A percentile compares a stretch with the other conserved stretches of the same genome.
Conservation (phyloP, 345 rosid species). For the Camelina hispida region DNA sequence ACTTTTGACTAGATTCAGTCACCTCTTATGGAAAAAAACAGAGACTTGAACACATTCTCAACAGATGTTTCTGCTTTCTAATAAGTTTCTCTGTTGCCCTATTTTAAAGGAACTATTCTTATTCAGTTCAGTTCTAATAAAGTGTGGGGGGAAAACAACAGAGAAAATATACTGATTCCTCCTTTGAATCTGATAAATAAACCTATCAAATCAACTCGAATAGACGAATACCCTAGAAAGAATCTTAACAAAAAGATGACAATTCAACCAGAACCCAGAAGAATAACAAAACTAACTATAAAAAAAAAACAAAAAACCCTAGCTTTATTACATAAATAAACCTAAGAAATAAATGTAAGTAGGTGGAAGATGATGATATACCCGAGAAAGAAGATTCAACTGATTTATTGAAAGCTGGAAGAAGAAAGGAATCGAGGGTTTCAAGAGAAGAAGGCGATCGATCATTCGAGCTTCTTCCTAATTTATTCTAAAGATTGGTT, state of each 20-base stretch:
- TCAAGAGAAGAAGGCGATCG: slow-evolving; percentile 27
- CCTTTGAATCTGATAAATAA: slow-evolving; percentile 29
- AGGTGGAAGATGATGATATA: neutral
- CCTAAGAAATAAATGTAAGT: slow-evolving; percentile 6
- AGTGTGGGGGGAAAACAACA: neutral
- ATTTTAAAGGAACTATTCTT: slow-evolving; percentile 19
- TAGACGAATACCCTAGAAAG: slow-evolving; percentile 12
- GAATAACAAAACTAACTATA: neutral
- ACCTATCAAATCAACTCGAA: slow-evolving; percentile 19
- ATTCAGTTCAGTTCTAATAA: slow-evolving; percentile 3
- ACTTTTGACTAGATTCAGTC: slow-evolving; percentile 45
- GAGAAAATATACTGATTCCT: slow-evolving; percentile 8
- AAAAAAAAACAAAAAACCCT: neutral
- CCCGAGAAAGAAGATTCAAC: slow-evolving; percentile 34
- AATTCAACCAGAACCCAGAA: slow-evolving; percentile 11
- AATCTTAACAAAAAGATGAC: slow-evolving; percentile 26
- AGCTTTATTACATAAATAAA: too few relatives aligned
- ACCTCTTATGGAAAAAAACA: slow-evolving; percentile 31
- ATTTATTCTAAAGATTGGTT: slow-evolving; percentile 42
- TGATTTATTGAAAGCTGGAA: slow-evolving; percentile 17
- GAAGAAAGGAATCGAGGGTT: neutral
- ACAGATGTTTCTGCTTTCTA: slow-evolving; percentile 46
- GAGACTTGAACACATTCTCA: slow-evolving; percentile 34
- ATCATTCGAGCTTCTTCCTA: slow-evolving; percentile 35
- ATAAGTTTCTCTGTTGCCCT: slow-evolving; percentile 12